A percentile compares a stretch with the other conserved stretches of the same genome.
Conservation (phyloP, 2,329 filamentous ascomycete genomes). For the Helminthosporium solani region DNA sequence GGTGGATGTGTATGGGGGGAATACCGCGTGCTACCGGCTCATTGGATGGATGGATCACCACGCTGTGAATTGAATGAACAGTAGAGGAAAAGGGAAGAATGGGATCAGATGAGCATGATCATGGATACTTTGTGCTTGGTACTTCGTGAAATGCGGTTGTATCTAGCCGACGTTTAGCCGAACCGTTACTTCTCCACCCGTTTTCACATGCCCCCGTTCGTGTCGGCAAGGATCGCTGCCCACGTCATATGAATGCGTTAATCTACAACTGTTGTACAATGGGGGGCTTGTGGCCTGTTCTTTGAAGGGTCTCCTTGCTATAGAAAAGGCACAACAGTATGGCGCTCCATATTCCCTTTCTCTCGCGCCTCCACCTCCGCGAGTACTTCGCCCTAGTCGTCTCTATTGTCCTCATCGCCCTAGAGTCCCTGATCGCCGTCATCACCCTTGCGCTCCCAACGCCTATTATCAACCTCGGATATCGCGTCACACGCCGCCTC, state of each 20-base stretch:
- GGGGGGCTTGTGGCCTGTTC: no score
- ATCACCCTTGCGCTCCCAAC: constrained; percentile 84
- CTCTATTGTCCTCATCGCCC: constrained; percentile 77
- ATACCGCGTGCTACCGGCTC: constrained; percentile 10
- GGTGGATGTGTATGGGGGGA: constrained; percentile 5
- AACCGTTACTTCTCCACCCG: not conserved
- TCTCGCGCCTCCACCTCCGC: constrained; percentile 60
- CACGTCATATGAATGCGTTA: not conserved
- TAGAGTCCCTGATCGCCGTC: constrained; percentile 81
- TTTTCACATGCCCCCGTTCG: constrained; percentile 9
- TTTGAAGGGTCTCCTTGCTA: no score
- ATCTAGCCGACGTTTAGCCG: not conserved
- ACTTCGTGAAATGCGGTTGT: no score
- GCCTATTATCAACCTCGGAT: constrained; percentile 78
- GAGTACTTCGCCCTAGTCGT: constrained; percentile 86
- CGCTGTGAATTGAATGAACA: no score
- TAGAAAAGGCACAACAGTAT: constrained; percentile 22
- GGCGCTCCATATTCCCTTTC: constrained; percentile 60
- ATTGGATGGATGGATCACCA: no score
- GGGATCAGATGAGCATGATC: no score
- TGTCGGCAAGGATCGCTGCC: constrained; percentile 1
- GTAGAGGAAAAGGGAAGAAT: no score
- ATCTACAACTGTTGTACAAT: not conserved
- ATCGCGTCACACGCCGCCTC: constrained; percentile 74
- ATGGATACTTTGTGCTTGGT: no score